These are phyloP conservation scores for Rhodotorula sp. DNA, from an alignment of 1,284 basidiomycete species.

Conservation along the genomic window DNA sequence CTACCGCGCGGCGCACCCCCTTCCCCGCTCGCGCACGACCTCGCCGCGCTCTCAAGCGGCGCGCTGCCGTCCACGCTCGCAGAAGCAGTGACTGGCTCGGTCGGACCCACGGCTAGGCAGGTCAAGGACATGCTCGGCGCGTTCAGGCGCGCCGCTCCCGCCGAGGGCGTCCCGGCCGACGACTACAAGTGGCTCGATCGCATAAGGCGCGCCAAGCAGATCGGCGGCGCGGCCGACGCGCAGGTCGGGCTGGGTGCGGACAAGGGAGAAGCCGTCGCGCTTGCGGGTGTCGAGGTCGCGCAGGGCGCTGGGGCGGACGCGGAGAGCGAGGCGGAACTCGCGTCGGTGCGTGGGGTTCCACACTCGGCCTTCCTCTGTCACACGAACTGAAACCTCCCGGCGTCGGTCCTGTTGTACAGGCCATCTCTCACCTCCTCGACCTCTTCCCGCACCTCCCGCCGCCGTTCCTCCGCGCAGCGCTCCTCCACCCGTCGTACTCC, in stretches of 20 bases:
- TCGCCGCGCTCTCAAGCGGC: not conserved
- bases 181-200: not conserved
- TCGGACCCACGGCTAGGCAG: slow-evolving; percentile 6
- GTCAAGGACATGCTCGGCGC: slow-evolving; percentile 28
- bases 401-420: slow-evolving; percentile 58
- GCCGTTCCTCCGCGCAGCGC: slow-evolving; percentile 61
- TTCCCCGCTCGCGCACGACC: not conserved
- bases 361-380: not conserved
- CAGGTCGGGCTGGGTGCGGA: not conserved
- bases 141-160: not conserved
- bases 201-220: not conserved
- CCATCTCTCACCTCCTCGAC: slow-evolving; percentile 67
- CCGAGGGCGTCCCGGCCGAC: not conserved
- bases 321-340: not conserved
- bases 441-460: slow-evolving; percentile 65
- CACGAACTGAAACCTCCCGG: not conserved
- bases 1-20: not conserved
- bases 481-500: slow-evolving; percentile 56
- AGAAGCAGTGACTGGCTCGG: slow-evolving; percentile 5
- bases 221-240: slow-evolving; percentile 6
- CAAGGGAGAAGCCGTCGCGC: not conserved
- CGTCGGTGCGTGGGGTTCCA: not conserved
- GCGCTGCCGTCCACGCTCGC: not conserved
- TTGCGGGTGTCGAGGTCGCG: not conserved
- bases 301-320: not conserved